phyloP scores from a whole-genome alignment of 495 filamentous ascomycete genomes.

The Neurospora africana region DNA sequence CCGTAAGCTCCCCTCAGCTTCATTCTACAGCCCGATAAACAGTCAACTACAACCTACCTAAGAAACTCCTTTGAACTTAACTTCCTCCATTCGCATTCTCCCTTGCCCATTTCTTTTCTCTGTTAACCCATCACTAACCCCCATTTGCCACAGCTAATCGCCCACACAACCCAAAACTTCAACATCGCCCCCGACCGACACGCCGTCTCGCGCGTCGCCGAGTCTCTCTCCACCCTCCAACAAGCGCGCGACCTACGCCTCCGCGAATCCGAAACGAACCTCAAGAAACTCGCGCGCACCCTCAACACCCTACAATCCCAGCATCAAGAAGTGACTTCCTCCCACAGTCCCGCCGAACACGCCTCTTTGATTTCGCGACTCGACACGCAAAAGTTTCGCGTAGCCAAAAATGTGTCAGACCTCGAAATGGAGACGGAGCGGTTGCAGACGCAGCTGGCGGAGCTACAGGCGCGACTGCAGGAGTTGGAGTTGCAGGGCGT shows the following conservation, averaged over 20 bases:
- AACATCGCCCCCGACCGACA: constrained; percentile 81
- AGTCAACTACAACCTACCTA: no score
- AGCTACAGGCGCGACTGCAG: constrained; percentile 62
- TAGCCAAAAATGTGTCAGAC: constrained; percentile 79
- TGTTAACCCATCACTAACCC: not conserved
- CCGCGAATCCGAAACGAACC: constrained; percentile 55
- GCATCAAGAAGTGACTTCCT: constrained; percentile 56
- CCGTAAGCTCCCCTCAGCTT: constrained; percentile 42
- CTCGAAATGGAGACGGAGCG: constrained; percentile 87
- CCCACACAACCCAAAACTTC: constrained; percentile 86
- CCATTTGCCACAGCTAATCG: constrained; percentile 55
- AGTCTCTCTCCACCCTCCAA: constrained; percentile 67
- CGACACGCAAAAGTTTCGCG: constrained; percentile 88
- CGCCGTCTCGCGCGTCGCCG: constrained; percentile 75
- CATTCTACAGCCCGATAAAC: no score
- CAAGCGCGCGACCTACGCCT: constrained; percentile 68
- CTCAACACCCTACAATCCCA: constrained; percentile 57
- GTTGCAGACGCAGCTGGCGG: constrained; percentile 68
- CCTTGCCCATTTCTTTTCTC: no score
- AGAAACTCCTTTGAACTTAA: no score
- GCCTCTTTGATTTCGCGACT: constrained; percentile 71
- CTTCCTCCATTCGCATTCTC: no score
- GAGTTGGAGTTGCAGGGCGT: constrained; percentile 76
- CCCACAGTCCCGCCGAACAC: constrained; percentile 65
- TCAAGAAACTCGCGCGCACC: constrained; percentile 65